Base-by-base conservation (phyloP, 164 flowering plant species). In the Vitis labrusca region DNA sequence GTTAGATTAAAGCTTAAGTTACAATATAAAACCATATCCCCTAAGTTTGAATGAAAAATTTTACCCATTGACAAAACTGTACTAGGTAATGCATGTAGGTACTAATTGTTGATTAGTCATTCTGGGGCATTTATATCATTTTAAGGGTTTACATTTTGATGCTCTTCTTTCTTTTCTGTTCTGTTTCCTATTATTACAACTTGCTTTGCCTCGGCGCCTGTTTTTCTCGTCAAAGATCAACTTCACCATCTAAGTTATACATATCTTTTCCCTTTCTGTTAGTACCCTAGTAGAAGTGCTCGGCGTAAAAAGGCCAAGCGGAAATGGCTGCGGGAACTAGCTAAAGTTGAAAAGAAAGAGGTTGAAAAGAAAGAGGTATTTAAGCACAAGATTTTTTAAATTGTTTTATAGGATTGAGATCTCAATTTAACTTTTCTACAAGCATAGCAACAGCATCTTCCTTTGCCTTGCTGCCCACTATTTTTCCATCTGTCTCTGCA, bases 211-310 rank as follows among this genome's bases (percentile, higher is more conserved):
- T 15, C 14, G 8, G 15, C 17, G 8, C 51, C 48, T 62, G 19
- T 53, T 55, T n/a, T 6, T 30, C 19, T 63, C 64, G 37, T 61
- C 37, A 9, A 23, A 50, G n/a, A 47, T 47, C 29, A 55, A 61
- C 10, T 61, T 48, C 47, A 19, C 13, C 47, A 47, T 77, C n/a
- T 51, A 37, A 44, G 63, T 71, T 63, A 50, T 72, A 7, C 55
- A 44, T 63, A 55, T 32, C 14, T 51, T 29, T 57, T 59, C 27
- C 50, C 66, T 74, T 69, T 58, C n/a, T 74, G 27, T 44, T 83
- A 90, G 97, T 7, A 70, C 10, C 90, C 93, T 56, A 88, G 97
- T 75, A 89, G 98, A 80, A 93, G 96, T 84, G 82, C 97, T 66
- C 81, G 96, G 29, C 88, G 98, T 19, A 91, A 93, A 74, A 83